Percentiles rank a stretch among this genome's conserved stretches.
These are phyloP conservation scores for Russula brevipes DNA, from an alignment of 768 basidiomycete genomes.

Conservation along the genomic window DNA sequence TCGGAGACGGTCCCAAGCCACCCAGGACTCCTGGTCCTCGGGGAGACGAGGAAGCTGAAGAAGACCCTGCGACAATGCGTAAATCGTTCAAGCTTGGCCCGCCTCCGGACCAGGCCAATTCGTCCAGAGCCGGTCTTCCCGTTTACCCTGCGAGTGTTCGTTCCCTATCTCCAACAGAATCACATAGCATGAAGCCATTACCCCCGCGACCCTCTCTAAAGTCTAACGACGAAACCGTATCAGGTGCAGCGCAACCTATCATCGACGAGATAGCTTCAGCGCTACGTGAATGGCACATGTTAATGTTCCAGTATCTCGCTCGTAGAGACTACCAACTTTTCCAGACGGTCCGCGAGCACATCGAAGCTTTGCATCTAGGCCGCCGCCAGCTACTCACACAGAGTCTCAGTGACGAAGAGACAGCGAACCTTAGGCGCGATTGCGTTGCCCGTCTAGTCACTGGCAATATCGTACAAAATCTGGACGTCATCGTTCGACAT, in stretches of 20 bases:
- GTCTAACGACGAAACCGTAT: constrained; percentile 87
- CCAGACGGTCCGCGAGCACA: constrained; percentile 77
- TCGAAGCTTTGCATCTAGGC: constrained; percentile 88
- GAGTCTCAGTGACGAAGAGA: constrained; percentile 84
- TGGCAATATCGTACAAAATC: constrained; percentile 85
- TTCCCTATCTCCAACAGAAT: constrained; percentile 55
- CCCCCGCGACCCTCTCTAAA: constrained; percentile 93
- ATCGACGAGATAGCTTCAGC: constrained; percentile 98
- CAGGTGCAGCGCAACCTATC: constrained; percentile 79
- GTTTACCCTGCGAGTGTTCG: constrained; percentile 74
- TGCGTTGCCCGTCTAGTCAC: constrained; percentile 84
- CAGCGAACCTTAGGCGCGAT: constrained; percentile 70
- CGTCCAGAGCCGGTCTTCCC: constrained; percentile 63
- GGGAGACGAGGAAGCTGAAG: constrained; percentile 57
- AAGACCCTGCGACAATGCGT: constrained; percentile 40
- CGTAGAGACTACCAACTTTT: constrained; percentile 88
- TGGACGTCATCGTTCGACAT: constrained; percentile 96
- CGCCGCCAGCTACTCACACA: constrained; percentile 85
- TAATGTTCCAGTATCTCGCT: constrained; percentile 89
- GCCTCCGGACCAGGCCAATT: constrained; percentile 69
- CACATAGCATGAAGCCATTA: constrained; percentile 62
- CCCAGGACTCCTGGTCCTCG: constrained; percentile 48
- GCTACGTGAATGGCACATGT: constrained; percentile 89
- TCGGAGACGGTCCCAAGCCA: constrained; percentile 40
- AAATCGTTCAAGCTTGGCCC: constrained; percentile 70